phyloP scores from a whole-genome alignment of 1,284 basidiomycete genomes.

The Fomitopsis palustris region DNA sequence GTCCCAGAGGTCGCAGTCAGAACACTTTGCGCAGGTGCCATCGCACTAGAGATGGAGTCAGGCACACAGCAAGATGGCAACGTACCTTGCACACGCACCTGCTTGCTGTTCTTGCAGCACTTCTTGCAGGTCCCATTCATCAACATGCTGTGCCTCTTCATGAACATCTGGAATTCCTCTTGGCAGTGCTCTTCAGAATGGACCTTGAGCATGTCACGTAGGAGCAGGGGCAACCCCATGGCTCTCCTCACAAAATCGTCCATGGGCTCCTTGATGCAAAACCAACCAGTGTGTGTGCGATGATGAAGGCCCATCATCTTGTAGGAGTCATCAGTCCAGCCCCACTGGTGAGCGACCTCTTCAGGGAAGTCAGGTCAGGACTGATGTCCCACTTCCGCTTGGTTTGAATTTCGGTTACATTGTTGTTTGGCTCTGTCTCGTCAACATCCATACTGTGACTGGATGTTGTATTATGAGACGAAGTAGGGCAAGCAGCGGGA shows the following conservation, averaged over 20 bases:
- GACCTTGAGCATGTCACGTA: background rate
- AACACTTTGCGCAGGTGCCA: background rate
- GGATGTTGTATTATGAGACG: no score
- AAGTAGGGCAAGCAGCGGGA: no score
- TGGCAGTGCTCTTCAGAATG: background rate
- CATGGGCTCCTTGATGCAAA: background rate
- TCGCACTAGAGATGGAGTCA: no score
- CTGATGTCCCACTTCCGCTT: background rate
- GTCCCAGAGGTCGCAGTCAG: background rate
- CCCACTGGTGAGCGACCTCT: background rate
- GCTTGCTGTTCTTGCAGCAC: background rate
- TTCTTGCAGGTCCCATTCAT: background rate
- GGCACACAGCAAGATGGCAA: background rate
- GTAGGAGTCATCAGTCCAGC: background rate
- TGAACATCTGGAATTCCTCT: background rate
- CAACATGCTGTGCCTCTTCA: background rate
- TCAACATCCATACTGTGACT: no score
- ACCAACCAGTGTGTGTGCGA: background rate
- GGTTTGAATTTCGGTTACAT: background rate
- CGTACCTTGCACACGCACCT: background rate
- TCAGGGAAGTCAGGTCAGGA: background rate
- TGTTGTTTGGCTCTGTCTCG: no score
- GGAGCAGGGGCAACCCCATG: background rate
- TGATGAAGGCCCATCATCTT: background rate
- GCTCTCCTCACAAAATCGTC: background rate